Percentiles rank a stretch among this genome's conserved stretches.
Evolutionary conservation across 768 basidiomycete species (phyloP).

Genomic region (Mycena belliarum): DNA sequence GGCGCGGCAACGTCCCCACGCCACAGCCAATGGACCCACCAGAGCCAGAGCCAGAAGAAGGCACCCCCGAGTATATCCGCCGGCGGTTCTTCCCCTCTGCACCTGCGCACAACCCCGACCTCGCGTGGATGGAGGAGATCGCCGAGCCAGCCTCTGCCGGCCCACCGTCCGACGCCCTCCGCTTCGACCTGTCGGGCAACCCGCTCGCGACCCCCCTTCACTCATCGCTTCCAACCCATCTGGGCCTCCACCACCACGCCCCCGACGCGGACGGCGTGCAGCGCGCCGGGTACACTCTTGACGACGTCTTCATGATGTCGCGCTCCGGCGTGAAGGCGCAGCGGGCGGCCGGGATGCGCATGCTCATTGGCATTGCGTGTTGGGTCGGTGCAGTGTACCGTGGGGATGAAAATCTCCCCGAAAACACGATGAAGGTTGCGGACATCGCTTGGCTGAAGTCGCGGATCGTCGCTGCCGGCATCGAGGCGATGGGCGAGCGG

Average conservation of each 20-base stretch:
- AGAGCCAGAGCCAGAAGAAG: conserved; percentile 53
- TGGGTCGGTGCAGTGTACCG: conserved; percentile 32
- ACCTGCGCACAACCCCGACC: conserved; percentile 64
- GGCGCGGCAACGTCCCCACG: not conserved
- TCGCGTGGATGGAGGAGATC: conserved; percentile 73
- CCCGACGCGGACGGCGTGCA: conserved; percentile 45
- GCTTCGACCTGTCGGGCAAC: conserved; percentile 78
- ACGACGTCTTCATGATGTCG: conserved; percentile 79
- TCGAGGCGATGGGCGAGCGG: conserved; percentile 63
- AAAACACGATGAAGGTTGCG: conserved; percentile 37
- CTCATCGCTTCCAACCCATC: conserved; percentile 70
- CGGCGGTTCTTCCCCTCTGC: conserved; percentile 79
- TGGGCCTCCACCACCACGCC: conserved; percentile 91
- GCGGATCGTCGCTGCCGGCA: conserved; percentile 64
- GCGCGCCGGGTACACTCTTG: conserved; percentile 85
- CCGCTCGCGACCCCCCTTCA: conserved; percentile 61
- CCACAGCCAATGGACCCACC: not conserved
- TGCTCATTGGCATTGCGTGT: conserved; percentile 61
- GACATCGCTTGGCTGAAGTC: conserved; percentile 53
- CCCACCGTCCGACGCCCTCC: conserved; percentile 43
- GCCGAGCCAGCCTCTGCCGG: conserved; percentile 27
- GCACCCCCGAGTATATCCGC: conserved; percentile 82
- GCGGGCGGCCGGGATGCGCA: conserved; percentile 75
- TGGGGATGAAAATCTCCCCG: conserved; percentile 32
- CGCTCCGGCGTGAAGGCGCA: conserved; percentile 85